phyloP scores from a whole-genome alignment of 148 eudicot genomes.

The Spergularia marina region DNA sequence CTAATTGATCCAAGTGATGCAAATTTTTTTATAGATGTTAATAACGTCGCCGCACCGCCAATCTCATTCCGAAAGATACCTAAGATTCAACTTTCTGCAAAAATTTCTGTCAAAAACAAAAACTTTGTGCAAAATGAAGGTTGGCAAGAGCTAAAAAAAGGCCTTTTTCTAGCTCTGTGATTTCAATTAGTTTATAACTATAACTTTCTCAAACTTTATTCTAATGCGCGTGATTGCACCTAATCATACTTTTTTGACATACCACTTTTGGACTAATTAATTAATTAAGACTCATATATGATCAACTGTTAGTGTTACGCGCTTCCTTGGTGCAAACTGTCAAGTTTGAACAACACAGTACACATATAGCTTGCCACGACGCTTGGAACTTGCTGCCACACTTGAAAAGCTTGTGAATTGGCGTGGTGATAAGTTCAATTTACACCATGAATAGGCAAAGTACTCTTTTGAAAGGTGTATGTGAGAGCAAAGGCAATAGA shows the following conservation, averaged over 20 bases:
- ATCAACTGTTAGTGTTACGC: constrained; percentile 10
- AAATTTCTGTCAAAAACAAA: background rate
- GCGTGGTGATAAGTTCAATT: background rate
- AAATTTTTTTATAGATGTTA: background rate
- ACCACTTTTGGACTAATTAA: constrained; percentile 20
- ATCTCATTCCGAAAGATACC: constrained; percentile 12
- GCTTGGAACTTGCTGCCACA: background rate
- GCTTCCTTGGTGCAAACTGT: constrained; percentile 5
- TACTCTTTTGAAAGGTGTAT: background rate
- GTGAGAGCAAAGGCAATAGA: too few relatives aligned
- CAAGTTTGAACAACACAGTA: background rate
- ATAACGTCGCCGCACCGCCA: constrained; percentile 28
- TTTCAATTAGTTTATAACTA: background rate
- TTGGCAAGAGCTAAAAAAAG: constrained; percentile 26
- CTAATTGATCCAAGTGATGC: too few relatives aligned
- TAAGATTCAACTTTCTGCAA: constrained; percentile 27
- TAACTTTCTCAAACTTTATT: constrained; percentile 11
- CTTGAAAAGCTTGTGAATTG: background rate
- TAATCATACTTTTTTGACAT: constrained; percentile 18
- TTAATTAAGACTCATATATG: constrained; percentile 3
- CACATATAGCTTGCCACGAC: constrained; percentile 16
- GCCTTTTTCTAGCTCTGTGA: constrained; percentile 22
- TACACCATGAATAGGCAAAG: background rate
- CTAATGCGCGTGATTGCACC: constrained; percentile 29
- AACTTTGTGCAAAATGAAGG: constrained; percentile 23